Base-by-base conservation (phyloP, 129 eudicot species). In the Pulicaria dysenterica region DNA sequence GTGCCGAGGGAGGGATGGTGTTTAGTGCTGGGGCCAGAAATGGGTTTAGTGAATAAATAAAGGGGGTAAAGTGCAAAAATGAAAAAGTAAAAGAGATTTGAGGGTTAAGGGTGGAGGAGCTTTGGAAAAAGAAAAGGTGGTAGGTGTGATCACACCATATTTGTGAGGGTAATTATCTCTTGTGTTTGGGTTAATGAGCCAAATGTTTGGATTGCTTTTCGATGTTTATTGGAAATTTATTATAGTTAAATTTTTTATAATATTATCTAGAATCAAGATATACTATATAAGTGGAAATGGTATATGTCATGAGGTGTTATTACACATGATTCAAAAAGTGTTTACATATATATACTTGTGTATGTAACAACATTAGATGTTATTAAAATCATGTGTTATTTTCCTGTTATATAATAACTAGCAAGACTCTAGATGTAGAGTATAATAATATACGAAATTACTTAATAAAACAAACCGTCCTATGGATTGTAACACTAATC, bases 91-190 rank as follows among this genome's bases (percentile, higher is more conserved):
- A 70, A 77, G 53, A 56, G 39, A 31, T 40, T 58, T 57, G 56
- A 17, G 67, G 54, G 39, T 63, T 62, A 63, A 64, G 67, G 54
- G 39, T 63, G 49, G 49, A 64, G 72, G 78, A 63, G 72, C 72
- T 34, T 41, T 7, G 59, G 67, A 50, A 70, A 49, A 38, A 8
- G 2, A 38, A n/a, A 72, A 10, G 43, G 67, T 24, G 81, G 74
- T 62, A 42, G 72, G 50, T 70, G 72, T 42, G 59, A 62, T 69
- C 72, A 70, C 77, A 54, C 58, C 7, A 51, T 77, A 53, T 70
- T 50, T 70, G 82, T 77, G 77, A 50, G 81, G 81, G 81, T 61
- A 61, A 14, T 49, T 70, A 34, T 53, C 77, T 77, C 77, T 77
- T 66, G 7, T 60, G 42, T 70, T 8, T 46, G 19, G 63, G 64